Percentiles rank a stretch among this genome's conserved stretches.
These are phyloP conservation scores for Gaeumannomyces tritici DNA, from an alignment of 2,329 filamentous ascomycete genomes.

Conservation along the genomic window DNA sequence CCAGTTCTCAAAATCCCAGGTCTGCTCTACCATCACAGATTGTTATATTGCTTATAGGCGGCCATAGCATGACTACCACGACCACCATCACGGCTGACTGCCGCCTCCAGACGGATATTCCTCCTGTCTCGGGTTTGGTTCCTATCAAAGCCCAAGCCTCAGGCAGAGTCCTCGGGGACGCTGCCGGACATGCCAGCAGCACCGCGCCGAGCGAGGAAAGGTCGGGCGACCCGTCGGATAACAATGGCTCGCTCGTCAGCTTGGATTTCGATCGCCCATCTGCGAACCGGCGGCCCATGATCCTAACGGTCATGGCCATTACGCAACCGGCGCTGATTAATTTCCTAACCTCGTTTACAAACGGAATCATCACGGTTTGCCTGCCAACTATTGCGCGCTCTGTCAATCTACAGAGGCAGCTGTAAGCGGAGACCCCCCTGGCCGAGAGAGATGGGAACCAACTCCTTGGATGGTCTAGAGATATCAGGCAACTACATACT, in stretches of 20 bases:
- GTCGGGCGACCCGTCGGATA: neutral
- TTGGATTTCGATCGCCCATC: neutral
- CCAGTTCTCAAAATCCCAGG: neutral
- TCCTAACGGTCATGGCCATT: neutral
- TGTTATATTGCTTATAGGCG: neutral
- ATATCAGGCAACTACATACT: too few relatives aligned
- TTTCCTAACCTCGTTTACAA: slow-evolving; percentile 16
- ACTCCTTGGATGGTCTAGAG: too few relatives aligned
- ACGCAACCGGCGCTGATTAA: slow-evolving; percentile 15
- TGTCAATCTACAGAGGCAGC: slow-evolving; percentile 17
- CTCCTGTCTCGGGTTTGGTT: neutral
- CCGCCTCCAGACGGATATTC: neutral
- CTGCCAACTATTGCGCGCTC: slow-evolving; percentile 28
- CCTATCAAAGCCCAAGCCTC: neutral
- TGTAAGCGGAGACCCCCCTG: neutral
- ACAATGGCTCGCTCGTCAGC: neutral
- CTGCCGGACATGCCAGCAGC: neutral
- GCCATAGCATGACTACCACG: neutral
- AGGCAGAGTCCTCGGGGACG: neutral
- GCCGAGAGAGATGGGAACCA: too few relatives aligned
- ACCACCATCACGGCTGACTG: neutral
- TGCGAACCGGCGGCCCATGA: neutral
- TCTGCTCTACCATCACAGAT: neutral
- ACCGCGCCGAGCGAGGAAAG: neutral
- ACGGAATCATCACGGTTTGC: slow-evolving; percentile 26